Evolutionary conservation across 768 basidiomycete genomes (phyloP).

Genomic region (Heimioporus sp.): DNA sequence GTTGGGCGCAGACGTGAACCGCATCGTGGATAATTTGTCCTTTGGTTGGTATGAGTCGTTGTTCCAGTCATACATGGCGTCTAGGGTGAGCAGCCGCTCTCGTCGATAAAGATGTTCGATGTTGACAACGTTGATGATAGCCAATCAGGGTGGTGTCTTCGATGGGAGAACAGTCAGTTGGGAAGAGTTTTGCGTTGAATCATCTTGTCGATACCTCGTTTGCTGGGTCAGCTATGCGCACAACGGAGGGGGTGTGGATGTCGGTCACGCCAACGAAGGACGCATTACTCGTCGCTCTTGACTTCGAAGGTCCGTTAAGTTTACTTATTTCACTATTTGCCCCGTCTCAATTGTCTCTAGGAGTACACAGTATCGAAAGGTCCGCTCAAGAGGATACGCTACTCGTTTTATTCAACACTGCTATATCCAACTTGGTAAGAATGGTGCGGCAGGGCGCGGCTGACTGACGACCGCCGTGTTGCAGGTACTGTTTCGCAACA

Average conservation of each 20-base stretch:
- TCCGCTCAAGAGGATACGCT: constrained; percentile 63
- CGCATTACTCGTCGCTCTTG: constrained; percentile 53
- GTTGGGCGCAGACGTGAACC: constrained; percentile 56
- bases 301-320: constrained; percentile 51
- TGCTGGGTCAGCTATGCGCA: constrained; percentile 64
- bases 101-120: rapidly evolving
- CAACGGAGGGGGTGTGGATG: constrained; percentile 69
- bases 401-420: constrained; percentile 63
- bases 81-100: constrained; percentile 37
- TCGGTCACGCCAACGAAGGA: constrained; percentile 61
- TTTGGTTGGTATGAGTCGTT: constrained; percentile 68
- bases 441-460: not conserved
- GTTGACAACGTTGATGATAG: constrained; percentile 24
- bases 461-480: not conserved
- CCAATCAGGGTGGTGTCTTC: constrained; percentile 66
- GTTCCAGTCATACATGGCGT: constrained; percentile 60
- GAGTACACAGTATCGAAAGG: constrained; percentile 63
- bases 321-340: not conserved
- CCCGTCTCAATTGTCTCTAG: constrained; percentile 14
- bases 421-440: constrained; percentile 59
- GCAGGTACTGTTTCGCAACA: constrained; percentile 64
- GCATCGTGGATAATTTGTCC: constrained; percentile 53
- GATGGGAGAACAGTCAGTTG: constrained; percentile 69
- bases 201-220: constrained; percentile 65
- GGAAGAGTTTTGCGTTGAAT: constrained; percentile 57